These are phyloP conservation scores for Epichloe bromicola DNA, from an alignment of 2,329 filamentous ascomycete species.

Conservation along the genomic window DNA sequence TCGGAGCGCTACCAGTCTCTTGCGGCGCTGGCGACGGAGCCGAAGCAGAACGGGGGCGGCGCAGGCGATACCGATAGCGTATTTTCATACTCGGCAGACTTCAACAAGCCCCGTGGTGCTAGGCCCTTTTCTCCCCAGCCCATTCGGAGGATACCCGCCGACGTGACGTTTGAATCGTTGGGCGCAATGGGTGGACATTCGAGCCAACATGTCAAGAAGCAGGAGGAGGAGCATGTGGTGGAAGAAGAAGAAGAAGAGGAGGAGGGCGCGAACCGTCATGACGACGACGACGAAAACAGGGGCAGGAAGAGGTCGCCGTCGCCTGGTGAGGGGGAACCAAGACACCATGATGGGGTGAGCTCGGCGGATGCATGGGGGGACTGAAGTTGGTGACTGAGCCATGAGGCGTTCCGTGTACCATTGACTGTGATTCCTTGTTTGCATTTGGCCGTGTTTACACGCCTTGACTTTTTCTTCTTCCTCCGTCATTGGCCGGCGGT, in stretches of 20 bases:
- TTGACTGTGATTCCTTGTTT: too few species aligned
- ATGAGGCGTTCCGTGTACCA: too few species aligned
- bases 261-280: not conserved
- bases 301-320: not conserved
- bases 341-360: not conserved
- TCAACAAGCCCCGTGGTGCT: conserved; percentile 39
- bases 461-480: not conserved
- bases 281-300: not conserved
- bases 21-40: conserved; percentile 28
- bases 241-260: conserved; percentile 1
- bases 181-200: conserved; percentile 12
- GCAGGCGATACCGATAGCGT: conserved; percentile 35
- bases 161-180: conserved; percentile 27
- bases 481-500: not conserved
- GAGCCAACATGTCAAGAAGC: conserved; percentile 1
- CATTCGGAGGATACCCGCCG: conserved; percentile 26
- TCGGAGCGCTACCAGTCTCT: conserved; percentile 45
- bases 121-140: conserved; percentile 49
- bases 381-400: not conserved
- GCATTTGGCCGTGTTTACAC: too few species aligned
- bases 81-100: conserved; percentile 39
- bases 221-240: conserved; percentile 3
- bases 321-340: not conserved
- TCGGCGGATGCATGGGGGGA: conserved; percentile 1
- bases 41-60: conserved; percentile 12